Base-by-base conservation (phyloP, 2,329 filamentous ascomycete genomes). In the Pleoardoris graminearum region DNA sequence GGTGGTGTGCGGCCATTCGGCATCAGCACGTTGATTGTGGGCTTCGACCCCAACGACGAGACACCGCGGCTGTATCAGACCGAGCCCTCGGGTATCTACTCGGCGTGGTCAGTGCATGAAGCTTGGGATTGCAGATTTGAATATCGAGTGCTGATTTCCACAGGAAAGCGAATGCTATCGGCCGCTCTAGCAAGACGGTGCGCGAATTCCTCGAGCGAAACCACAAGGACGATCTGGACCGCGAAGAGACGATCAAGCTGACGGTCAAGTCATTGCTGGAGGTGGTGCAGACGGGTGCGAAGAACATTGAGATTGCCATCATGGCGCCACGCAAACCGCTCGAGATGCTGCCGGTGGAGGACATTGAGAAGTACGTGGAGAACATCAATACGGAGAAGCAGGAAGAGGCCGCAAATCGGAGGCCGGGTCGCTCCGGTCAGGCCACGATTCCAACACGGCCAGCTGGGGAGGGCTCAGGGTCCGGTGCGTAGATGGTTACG, bases 311-410 rank as follows among this genome's bases (percentile, higher is more conserved):
- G 80, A 97, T 99, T 70, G 94, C 95, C 53, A 87, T 99, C 71
- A 97, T 97, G 91, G 90, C 91, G 7, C 92, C 94, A 6, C 92
- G 91, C 47, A 91, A 96, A 81, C 76, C 83, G 14, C 85, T 99
- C 59, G 92, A 97, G 81, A 92, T 96, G 86, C 83, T 99, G 64
- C 90, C 91, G 2, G 88, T 93, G 27, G 93, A 97, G 75, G 90
- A 96, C 69, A 99, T 99, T 69, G 94, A 99, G 81, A 85, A 85
- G 65, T 97, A 96, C 71, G 95, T 99, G 71, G 97, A 97, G 86
- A 94, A 86, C 77, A 99, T 99, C 75, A 96, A 99, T 81, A 89
- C 92, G 68, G 95, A 99, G 84, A 99, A 99, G 84, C 92, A 96
- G 74, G 94, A 97, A 76, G 94, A 99, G 80, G 93, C 93, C 21